phyloP scores from a whole-genome alignment of 805 yeast species.

The Schwanniomyces sp. region DNA sequence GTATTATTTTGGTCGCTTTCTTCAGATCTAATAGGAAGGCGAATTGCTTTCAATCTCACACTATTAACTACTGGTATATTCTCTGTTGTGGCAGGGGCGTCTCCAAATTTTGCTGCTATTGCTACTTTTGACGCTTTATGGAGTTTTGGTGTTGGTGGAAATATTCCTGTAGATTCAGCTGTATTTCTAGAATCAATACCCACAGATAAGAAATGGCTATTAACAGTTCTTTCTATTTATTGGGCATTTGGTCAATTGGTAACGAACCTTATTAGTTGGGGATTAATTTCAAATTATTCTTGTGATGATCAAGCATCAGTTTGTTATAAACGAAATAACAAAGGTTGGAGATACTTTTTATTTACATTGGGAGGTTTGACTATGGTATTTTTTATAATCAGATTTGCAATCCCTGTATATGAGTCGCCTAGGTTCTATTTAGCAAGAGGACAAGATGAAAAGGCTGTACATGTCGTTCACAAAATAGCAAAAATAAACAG shows the following conservation, averaged over 20 bases:
- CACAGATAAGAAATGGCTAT: slow-evolving; percentile 21
- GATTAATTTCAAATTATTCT: slow-evolving; percentile 49
- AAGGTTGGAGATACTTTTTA: slow-evolving; percentile 63
- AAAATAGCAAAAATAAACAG: slow-evolving; percentile 48
- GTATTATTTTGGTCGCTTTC: slow-evolving; percentile 30
- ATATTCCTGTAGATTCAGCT: slow-evolving; percentile 31
- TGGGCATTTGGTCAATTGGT: slow-evolving; percentile 67
- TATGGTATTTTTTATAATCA: slow-evolving; percentile 29
- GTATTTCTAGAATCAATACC: slow-evolving; percentile 30
- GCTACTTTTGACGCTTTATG: slow-evolving; percentile 25
- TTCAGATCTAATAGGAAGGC: slow-evolving; percentile 30
- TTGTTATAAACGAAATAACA: slow-evolving; percentile 49
- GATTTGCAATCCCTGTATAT: slow-evolving; percentile 41
- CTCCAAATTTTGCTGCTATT: slow-evolving; percentile 27
- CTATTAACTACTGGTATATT: slow-evolving; percentile 25
- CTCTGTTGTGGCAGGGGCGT: slow-evolving; percentile 27
- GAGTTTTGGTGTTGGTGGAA: slow-evolving; percentile 34
- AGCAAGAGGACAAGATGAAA: slow-evolving; percentile 51
- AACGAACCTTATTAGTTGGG: slow-evolving; percentile 55
- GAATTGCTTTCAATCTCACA: slow-evolving; percentile 29
- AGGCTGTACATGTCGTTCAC: slow-evolving; percentile 44
- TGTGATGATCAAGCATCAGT: slow-evolving; percentile 31
- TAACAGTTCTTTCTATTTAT: slow-evolving; percentile 46
- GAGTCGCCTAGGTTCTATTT: slow-evolving; percentile 60
- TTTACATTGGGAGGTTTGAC: slow-evolving; percentile 57